Conservation (phyloP, 1,284 basidiomycete species). For the Moniliella sp. region DNA sequence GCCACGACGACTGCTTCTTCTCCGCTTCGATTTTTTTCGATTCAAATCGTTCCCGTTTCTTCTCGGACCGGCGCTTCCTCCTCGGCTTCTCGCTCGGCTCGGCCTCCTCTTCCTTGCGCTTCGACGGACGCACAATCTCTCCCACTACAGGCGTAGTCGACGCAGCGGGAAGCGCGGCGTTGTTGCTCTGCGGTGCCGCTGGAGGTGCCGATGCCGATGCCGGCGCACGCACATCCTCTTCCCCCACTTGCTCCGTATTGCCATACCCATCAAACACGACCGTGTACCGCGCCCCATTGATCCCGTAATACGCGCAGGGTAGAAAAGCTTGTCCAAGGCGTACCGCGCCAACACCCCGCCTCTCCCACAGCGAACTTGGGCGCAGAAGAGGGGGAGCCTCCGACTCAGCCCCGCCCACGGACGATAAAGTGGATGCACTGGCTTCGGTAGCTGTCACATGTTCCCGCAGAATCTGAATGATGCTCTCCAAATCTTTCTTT, state of each 20-base stretch:
- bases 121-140: slow-evolving; percentile 1
- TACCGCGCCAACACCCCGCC: too few species aligned
- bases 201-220: neutral
- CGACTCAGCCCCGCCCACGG: too few species aligned
- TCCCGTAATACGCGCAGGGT: neutral
- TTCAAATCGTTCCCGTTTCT: slow-evolving; percentile 65
- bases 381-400: too few species aligned
- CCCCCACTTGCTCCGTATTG: slow-evolving; percentile 67
- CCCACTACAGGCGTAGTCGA: too few species aligned
- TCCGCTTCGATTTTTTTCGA: slow-evolving; percentile 72
- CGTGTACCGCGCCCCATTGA: too few species aligned
- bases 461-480: too few species aligned
- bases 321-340: too few species aligned
- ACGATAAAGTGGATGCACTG: too few species aligned
- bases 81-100: slow-evolving; percentile 34
- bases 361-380: too few species aligned
- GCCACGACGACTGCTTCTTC: slow-evolving; percentile 75
- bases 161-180: too few species aligned
- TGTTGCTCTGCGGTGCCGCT: slow-evolving; percentile 1
- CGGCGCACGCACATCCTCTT: slow-evolving; percentile 49
- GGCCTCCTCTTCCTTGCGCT: neutral
- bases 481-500: slow-evolving; percentile 62
- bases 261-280: slow-evolving; percentile 88
- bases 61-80: slow-evolving; percentile 57
- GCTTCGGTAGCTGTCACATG: too few species aligned